Evolutionary conservation across 2,329 filamentous ascomycete species (phyloP).

Genomic region (Aspergillus sp.): DNA sequence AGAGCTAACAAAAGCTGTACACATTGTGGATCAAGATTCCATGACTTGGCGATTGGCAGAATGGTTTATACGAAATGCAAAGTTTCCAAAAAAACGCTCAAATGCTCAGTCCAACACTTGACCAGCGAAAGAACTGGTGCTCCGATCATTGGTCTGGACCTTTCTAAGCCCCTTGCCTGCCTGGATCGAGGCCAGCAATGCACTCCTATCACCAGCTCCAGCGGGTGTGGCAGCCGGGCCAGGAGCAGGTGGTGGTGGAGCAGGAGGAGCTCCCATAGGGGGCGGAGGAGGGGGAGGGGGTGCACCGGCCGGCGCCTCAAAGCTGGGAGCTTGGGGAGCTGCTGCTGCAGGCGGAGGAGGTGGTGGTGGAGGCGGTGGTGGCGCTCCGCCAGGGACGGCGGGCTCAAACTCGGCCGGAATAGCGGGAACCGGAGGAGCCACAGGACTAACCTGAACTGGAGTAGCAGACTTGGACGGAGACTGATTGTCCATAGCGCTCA

Average conservation of each 20-base stretch:
- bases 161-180: constrained; percentile 80
- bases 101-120: constrained; percentile 59
- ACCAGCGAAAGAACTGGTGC: constrained; percentile 72
- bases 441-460: constrained; percentile 48
- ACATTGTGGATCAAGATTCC: background rate
- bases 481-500: constrained; percentile 81
- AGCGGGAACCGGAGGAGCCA: constrained; percentile 39
- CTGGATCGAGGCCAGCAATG: constrained; percentile 82
- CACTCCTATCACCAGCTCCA: constrained; percentile 51
- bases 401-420: constrained; percentile 23
- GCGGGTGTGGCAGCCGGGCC: constrained; percentile 38
- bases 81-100: background rate
- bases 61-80: background rate
- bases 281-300: constrained; percentile 53
- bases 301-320: constrained; percentile 36
- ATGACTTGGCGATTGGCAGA: background rate
- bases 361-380: constrained; percentile 42
- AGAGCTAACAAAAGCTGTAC: background rate
- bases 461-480: constrained; percentile 52
- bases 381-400: constrained; percentile 32
- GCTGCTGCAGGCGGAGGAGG: constrained; percentile 34
- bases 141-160: constrained; percentile 87
- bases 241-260: constrained; percentile 46
- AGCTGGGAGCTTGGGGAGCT: constrained; percentile 9
- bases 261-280: constrained; percentile 37